phyloP scores from a whole-genome alignment of 164 flowering plant species.

The Vitis cinerea region DNA sequence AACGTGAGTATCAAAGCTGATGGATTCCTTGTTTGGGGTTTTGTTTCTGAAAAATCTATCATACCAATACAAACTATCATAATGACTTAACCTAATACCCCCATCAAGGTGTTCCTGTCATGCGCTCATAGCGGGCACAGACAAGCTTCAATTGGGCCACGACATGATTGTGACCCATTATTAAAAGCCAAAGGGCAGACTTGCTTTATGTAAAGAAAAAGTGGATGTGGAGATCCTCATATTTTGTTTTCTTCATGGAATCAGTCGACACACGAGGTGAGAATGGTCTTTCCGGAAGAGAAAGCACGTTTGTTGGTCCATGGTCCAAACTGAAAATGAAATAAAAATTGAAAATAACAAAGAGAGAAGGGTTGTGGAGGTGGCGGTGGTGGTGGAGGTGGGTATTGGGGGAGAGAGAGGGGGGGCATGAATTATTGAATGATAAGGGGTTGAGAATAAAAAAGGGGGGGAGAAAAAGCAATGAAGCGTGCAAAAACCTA shows the following conservation, averaged over 20 bases:
- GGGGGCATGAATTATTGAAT: constrained; percentile 2
- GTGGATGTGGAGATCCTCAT: neutral
- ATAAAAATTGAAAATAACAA: neutral
- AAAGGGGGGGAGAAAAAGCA: neutral
- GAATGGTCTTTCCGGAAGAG: neutral
- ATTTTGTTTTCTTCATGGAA: neutral
- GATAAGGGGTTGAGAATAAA: neutral
- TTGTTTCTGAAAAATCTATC: neutral
- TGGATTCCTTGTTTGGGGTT: too few relatives aligned
- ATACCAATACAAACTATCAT: neutral
- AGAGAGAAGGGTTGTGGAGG: neutral
- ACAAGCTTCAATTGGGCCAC: neutral
- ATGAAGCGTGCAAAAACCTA: constrained; percentile 1
- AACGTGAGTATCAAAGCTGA: too few relatives aligned
- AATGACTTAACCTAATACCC: neutral
- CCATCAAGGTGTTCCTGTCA: neutral
- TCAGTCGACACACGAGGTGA: neutral
- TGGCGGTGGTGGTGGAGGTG: neutral
- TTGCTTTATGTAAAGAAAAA: constrained; percentile 1
- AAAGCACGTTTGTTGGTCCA: neutral
- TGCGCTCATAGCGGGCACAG: neutral
- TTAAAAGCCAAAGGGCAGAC: neutral
- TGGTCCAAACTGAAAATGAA: neutral
- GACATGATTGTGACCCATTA: constrained; percentile 3
- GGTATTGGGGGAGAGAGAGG: neutral